Conservation (phyloP, 2,329 filamentous ascomycete genomes). For the Achaetomium macrosporum region DNA sequence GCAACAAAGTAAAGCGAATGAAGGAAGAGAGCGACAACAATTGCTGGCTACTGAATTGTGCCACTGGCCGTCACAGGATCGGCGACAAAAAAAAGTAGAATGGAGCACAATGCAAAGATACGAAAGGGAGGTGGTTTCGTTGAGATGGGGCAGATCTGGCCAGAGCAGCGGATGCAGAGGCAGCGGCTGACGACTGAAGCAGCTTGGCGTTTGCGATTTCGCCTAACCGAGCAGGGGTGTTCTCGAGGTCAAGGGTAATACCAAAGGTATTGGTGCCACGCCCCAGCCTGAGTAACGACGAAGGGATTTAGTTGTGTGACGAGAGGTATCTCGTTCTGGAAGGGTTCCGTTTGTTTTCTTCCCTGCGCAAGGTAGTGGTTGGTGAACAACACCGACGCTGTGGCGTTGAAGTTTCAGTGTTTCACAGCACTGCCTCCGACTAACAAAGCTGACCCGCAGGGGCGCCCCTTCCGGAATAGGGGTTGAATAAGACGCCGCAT, state of each 20-base stretch:
- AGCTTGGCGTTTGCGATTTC: constrained; percentile 16
- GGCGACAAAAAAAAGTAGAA: constrained; percentile 1
- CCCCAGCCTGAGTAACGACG: no score
- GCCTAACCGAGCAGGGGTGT: constrained; percentile 4
- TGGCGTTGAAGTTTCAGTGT: no score
- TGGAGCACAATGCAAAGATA: neutral
- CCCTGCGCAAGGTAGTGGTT: neutral
- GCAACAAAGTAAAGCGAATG: neutral
- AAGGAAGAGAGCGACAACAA: neutral
- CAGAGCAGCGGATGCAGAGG: constrained; percentile 3
- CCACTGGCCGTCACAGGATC: constrained; percentile 16
- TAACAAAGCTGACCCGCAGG: constrained; percentile 13
- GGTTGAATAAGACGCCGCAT: constrained; percentile 13
- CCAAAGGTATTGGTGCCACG: no score
- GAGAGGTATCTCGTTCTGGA: neutral
- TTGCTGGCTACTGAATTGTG: constrained; percentile 18
- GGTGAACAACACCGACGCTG: neutral
- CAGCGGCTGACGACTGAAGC: constrained; percentile 17
- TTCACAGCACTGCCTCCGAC: constrained; percentile 10
- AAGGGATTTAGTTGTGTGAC: neutral
- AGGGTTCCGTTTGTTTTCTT: neutral
- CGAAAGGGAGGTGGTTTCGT: neutral
- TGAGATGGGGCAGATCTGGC: constrained; percentile 18
- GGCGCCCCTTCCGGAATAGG: constrained; percentile 10
- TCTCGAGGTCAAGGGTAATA: no score